Percentiles rank a stretch among this genome's conserved stretches.
phyloP scores from a whole-genome alignment of 805 yeast genomes.

The Alloascoidea africana region DNA sequence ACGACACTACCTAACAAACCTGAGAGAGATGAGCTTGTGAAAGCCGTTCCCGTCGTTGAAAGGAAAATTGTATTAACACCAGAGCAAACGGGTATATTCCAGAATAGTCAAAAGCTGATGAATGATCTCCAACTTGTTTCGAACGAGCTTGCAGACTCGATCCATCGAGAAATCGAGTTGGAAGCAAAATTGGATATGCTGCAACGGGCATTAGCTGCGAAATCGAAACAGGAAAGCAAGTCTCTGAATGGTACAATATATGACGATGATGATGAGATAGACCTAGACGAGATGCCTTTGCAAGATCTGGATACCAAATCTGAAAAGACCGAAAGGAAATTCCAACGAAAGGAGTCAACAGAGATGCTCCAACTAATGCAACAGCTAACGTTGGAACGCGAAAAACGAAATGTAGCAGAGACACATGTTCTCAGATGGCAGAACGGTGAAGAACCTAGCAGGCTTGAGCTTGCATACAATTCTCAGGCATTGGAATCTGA shows the following conservation, averaged over 20 bases:
- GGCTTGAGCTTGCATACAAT: slow-evolving; percentile 2
- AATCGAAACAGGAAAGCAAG: neutral
- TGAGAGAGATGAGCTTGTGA: no score
- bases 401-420: slow-evolving; percentile 14
- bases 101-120: slow-evolving; percentile 11
- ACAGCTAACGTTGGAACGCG: slow-evolving; percentile 17
- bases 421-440: slow-evolving; percentile 4
- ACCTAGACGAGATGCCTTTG: slow-evolving; percentile 2
- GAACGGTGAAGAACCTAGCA: slow-evolving; percentile 5
- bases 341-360: slow-evolving; percentile 6
- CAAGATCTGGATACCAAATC: slow-evolving; percentile 3
- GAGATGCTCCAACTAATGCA: slow-evolving; percentile 13
- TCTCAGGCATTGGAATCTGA: slow-evolving; percentile 14
- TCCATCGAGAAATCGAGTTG: slow-evolving; percentile 19
- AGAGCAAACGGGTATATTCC: neutral
- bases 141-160: slow-evolving; percentile 20
- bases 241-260: slow-evolving; percentile 2
- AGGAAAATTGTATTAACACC: neutral
- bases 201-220: slow-evolving; percentile 5
- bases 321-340: slow-evolving; percentile 4
- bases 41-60: no score
- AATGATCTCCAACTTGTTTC: slow-evolving; percentile 19
- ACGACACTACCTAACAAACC: no score
- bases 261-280: neutral
- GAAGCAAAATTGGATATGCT: slow-evolving; percentile 4